Percentiles rank a stretch among this genome's conserved stretches.
Evolutionary conservation across 2,329 filamentous ascomycete species (phyloP).

Genomic region (Pestalotiopsis sp.): DNA sequence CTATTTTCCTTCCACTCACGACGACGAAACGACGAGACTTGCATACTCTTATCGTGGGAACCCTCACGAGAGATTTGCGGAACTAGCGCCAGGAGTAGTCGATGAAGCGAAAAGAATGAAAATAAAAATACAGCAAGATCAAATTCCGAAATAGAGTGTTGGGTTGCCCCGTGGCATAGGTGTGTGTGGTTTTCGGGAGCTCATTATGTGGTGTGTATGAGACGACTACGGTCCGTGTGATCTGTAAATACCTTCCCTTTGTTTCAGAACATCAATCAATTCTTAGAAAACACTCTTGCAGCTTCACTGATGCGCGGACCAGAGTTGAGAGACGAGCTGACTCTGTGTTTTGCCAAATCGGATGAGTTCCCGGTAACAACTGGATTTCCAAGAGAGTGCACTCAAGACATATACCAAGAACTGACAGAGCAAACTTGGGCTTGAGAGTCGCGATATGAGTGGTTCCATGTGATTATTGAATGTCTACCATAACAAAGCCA

Average conservation of each 20-base stretch:
- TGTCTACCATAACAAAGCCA: background rate
- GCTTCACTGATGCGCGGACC: background rate
- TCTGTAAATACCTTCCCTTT: constrained; percentile 17
- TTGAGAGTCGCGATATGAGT: too few species aligned
- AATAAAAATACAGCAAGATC: background rate
- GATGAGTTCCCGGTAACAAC: too few species aligned
- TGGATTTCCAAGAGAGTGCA: too few species aligned
- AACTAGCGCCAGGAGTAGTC: background rate
- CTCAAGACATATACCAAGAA: too few species aligned
- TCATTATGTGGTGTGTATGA: background rate
- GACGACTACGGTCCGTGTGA: background rate
- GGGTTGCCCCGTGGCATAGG: background rate
- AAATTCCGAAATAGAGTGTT: constrained; percentile 12
- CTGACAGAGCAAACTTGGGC: too few species aligned
- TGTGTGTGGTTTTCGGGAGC: background rate
- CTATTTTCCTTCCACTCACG: too few species aligned
- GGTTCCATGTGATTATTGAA: background rate
- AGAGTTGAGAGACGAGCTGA: background rate
- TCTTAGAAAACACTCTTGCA: background rate
- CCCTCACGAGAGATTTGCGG: background rate
- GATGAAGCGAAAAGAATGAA: background rate
- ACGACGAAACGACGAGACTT: background rate
- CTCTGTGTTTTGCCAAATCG: too few species aligned
- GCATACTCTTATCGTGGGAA: background rate
- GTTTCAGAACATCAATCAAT: constrained; percentile 7